Conservation (phyloP, 441 rosid genomes). For the Syzygium malaccense region DNA sequence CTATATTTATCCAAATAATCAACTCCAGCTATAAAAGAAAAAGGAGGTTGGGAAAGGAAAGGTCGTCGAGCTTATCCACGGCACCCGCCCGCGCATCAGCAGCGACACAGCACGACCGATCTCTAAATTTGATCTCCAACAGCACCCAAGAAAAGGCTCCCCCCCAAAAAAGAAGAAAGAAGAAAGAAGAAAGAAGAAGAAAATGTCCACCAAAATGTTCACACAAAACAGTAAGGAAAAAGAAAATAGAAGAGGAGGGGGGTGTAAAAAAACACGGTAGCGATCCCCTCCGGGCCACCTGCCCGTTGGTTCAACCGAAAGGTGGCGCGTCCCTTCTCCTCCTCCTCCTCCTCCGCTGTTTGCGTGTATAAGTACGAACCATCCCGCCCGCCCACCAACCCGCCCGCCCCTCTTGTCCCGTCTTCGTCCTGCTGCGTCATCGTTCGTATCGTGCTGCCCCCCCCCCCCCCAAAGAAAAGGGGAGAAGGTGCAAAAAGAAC, state of each 20-base stretch:
- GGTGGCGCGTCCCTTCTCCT: neutral
- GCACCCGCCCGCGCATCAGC: neutral
- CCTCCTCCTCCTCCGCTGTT: neutral
- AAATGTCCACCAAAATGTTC: neutral
- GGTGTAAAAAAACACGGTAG: neutral
- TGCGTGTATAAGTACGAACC: neutral
- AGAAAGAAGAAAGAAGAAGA: fast-evolving
- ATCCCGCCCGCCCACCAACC: neutral
- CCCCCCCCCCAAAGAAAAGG: no score
- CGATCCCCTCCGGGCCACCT: neutral
- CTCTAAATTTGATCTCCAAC: no score
- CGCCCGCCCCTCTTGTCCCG: neutral
- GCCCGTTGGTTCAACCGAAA: constrained; percentile 8
- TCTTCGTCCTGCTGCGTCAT: neutral
- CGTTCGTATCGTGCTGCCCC: neutral
- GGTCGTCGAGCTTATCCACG: neutral
- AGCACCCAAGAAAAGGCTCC: no score
- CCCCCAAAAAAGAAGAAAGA: fast-evolving
- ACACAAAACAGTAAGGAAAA: neutral
- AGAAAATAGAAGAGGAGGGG: neutral
- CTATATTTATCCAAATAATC: neutral
- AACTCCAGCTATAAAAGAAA: neutral
- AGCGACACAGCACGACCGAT: neutral
- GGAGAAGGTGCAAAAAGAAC: neutral
- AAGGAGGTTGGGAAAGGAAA: neutral